A percentile compares a stretch with the other conserved stretches of the same genome.
Conservation (phyloP, 352 stramenopile species). For the Thalassiosira hispida region DNA sequence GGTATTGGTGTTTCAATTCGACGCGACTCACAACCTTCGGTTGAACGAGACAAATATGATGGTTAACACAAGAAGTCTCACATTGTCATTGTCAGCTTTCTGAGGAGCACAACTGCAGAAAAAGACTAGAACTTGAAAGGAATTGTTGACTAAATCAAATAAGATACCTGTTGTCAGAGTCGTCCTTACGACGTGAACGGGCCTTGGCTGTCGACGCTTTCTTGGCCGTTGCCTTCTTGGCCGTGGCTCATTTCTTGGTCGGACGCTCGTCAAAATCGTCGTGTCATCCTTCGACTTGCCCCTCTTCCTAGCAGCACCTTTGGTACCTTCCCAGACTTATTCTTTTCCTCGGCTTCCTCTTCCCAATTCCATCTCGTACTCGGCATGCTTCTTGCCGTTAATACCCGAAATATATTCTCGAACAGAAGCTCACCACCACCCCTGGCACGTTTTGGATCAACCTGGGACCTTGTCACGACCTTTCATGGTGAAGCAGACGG, state of each 20-base stretch:
- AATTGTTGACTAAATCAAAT: no score
- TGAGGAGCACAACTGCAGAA: no score
- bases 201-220: constrained; percentile 25
- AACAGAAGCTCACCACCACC: constrained; percentile 38
- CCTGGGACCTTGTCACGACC: constrained; percentile 27
- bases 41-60: no score
- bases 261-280: constrained; percentile 43
- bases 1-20: no score
- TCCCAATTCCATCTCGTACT: constrained; percentile 41
- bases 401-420: constrained; percentile 26
- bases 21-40: no score
- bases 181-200: constrained; percentile 21
- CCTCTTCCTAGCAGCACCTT: constrained; percentile 9
- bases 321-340: constrained; percentile 18
- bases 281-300: constrained; percentile 15
- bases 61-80: no score
- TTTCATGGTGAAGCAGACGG: constrained; percentile 47
- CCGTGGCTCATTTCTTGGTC: constrained; percentile 35
- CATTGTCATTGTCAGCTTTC: no score
- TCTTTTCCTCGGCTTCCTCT: constrained; percentile 33
- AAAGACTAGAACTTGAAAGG: no score
- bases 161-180: constrained; percentile 32
- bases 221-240: constrained; percentile 18
- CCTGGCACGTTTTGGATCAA: constrained; percentile 22
- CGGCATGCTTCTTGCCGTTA: constrained; percentile 24